A percentile compares a stretch with the other conserved stretches of the same genome.
Conservation (phyloP, 192 early-diverging fungal species). For the Fimicolochytrium jonesii region DNA sequence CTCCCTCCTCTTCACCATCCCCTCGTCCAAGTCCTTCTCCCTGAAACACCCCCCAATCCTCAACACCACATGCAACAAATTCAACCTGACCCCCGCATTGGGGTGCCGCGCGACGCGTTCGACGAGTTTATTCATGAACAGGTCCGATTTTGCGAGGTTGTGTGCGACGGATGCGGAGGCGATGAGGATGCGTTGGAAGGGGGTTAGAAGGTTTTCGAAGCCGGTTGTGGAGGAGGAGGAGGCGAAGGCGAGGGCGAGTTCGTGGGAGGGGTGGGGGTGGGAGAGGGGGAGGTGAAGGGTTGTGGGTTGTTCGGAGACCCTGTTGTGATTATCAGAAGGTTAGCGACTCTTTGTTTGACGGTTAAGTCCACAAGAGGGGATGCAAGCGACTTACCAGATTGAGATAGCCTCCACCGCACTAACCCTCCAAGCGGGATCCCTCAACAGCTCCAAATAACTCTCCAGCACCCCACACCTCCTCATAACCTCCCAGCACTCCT, state of each 20-base stretch:
- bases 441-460: slow-evolving; percentile 47
- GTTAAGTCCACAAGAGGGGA: no score
- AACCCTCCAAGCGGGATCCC: slow-evolving; percentile 54
- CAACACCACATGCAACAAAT: slow-evolving; percentile 44
- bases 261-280: slow-evolving; percentile 17
- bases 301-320: neutral
- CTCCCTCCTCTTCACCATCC: neutral
- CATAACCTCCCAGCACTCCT: slow-evolving; percentile 42
- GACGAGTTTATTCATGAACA: slow-evolving; percentile 1
- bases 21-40: neutral
- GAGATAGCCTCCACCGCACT: slow-evolving; percentile 58
- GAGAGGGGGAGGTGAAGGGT: neutral
- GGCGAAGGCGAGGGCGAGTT: neutral
- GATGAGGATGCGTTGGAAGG: slow-evolving; percentile 45
- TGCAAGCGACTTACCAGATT: slow-evolving; percentile 53
- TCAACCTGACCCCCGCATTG: slow-evolving; percentile 48
- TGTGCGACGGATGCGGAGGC: slow-evolving; percentile 31
- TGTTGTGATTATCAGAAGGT: no score
- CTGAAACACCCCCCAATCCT: slow-evolving; percentile 28
- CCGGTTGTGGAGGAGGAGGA: slow-evolving; percentile 13
- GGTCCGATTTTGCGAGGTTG: slow-evolving; percentile 22
- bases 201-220: slow-evolving; percentile 53
- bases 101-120: slow-evolving; percentile 35
- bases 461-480: slow-evolving; percentile 41
- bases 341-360: no score